Percentiles rank a stretch among this genome's conserved stretches.
These are phyloP conservation scores for Sclerospora graminicola DNA, from an alignment of 352 stramenopile species.

Conservation along the genomic window DNA sequence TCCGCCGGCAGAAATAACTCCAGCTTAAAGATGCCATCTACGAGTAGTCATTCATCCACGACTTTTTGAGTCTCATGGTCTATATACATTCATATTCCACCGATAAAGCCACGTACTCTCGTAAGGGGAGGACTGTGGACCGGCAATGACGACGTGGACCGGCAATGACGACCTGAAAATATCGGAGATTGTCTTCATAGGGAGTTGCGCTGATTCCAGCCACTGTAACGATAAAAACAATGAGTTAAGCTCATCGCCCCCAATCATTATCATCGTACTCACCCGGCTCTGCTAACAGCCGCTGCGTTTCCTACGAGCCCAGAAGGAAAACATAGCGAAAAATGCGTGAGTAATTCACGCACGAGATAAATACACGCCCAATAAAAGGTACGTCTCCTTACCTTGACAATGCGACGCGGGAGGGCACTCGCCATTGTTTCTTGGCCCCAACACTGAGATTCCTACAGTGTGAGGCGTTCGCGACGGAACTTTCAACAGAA, in stretches of 20 bases:
- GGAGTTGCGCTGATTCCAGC: constrained; percentile 94
- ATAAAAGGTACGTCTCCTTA: constrained; percentile 2
- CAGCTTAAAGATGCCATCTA: constrained; percentile 90
- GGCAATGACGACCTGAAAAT: constrained; percentile 97
- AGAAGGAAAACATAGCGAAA: not conserved
- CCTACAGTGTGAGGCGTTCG: too few species aligned
- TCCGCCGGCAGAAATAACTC: constrained; percentile 96
- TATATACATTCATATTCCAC: constrained; percentile 4
- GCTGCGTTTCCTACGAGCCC: constrained; percentile 89
- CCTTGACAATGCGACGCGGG: constrained; percentile 69
- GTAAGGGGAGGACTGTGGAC: constrained; percentile 93
- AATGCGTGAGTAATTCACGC: not conserved
- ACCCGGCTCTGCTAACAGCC: constrained; percentile 90
- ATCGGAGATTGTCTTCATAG: constrained; percentile 96
- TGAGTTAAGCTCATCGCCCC: not conserved
- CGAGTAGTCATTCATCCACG: not conserved
- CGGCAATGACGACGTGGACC: constrained; percentile 96
- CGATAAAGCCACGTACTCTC: constrained; percentile 58
- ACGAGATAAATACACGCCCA: not conserved
- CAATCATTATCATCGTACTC: constrained; percentile 1
- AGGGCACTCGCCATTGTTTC: constrained; percentile 46
- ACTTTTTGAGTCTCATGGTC: not conserved
- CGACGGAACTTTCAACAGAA: not conserved
- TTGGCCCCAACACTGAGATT: constrained; percentile 8
- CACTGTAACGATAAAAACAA: constrained; percentile 31